phyloP scores from a whole-genome alignment of 805 yeast genomes.

The Spathaspora arborariae region DNA sequence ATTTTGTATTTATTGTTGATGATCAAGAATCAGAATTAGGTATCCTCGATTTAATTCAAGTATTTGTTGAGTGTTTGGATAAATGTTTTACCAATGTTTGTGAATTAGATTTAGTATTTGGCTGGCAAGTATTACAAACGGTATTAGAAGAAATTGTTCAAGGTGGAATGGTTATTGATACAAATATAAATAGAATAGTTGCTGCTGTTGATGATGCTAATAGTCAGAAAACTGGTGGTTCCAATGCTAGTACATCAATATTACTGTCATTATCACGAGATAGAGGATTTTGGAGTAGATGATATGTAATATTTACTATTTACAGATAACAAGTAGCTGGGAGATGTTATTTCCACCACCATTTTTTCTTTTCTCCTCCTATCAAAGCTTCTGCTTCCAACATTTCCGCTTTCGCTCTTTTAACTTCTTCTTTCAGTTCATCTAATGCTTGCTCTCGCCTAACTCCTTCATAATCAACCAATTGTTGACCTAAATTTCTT shows the following conservation, averaged over 20 bases:
- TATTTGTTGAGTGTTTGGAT: conserved; percentile 92
- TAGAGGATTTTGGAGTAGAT: conserved; percentile 23
- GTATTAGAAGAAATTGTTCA: conserved; percentile 90
- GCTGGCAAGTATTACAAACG: conserved; percentile 94
- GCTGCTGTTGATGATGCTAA: conserved; percentile 75
- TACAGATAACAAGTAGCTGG: neutral
- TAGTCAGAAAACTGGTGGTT: conserved; percentile 37
- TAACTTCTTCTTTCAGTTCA: conserved; percentile 32
- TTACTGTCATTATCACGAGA: conserved; percentile 24
- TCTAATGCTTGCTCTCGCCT: conserved; percentile 46
- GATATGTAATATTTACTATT: conserved; percentile 1
- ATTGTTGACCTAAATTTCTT: conserved; percentile 29
- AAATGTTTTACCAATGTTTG: conserved; percentile 92
- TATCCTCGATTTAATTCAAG: conserved; percentile 89
- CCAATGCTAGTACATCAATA: conserved; percentile 19
- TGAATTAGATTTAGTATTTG: conserved; percentile 94
- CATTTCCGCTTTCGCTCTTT: conserved; percentile 26
- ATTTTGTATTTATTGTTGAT: conserved; percentile 93
- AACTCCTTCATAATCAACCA: conserved; percentile 42
- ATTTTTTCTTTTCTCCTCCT: conserved; percentile 1
- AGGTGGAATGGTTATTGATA: conserved; percentile 97
- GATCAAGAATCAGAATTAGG: conserved; percentile 95
- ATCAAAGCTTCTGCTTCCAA: conserved; percentile 18
- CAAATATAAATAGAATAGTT: conserved; percentile 77
- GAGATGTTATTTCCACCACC: conserved; percentile 8